Evolutionary conservation across 192 early-diverging fungal genomes (phyloP), one percentile per base, ranked within the genome.

Genomic region (Coemansia aciculifera): DNA sequence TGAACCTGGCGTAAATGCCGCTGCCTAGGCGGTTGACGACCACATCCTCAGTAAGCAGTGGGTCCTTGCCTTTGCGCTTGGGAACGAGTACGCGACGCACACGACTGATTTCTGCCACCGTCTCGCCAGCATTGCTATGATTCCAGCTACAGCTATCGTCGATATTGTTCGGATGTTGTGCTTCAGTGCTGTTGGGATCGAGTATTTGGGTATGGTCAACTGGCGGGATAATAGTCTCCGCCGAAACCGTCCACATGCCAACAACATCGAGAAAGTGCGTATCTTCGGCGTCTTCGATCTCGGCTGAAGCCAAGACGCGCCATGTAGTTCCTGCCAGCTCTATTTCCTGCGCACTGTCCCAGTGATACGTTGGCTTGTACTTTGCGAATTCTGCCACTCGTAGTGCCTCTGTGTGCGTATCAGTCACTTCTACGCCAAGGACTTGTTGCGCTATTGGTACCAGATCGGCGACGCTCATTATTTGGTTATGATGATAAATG

Each of bases 161-260:
- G 15, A 24, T 39, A 4, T 9, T 15, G 37, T 36, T 39, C 11
- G 36, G 19, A 40, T 23, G 7, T n/a, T 21, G 17, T 17, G 17
- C 36, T 2, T 60, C 15, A 6, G 32, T 32, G 17, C 37, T 37
- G 9, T 32, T 13, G 19, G 13, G 32, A 37, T 59, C 66, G 5
- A 68, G 12, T 24, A 82, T 79, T 11, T 84, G 85, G 1, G 87
- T 84, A 31, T 69, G 73, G 39, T 84, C 69, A 24, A 91, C 69
- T 0, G 90, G 90, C 32, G 90, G 90, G 13, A 90, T 88, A 38
- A 88, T 72, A 21, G 69, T 70, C 42, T 88, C 85, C 17, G 90
- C 86, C 21, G 87, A 85, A 27, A 46, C 29, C 15, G 86, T 85
- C 90, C 90, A 91, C 24, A 82, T 85, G 27, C 82, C 78, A 74